Evolutionary conservation across 371 early-diverging fungal genomes (phyloP).

Genomic region (Lichtheimia ramosa): DNA sequence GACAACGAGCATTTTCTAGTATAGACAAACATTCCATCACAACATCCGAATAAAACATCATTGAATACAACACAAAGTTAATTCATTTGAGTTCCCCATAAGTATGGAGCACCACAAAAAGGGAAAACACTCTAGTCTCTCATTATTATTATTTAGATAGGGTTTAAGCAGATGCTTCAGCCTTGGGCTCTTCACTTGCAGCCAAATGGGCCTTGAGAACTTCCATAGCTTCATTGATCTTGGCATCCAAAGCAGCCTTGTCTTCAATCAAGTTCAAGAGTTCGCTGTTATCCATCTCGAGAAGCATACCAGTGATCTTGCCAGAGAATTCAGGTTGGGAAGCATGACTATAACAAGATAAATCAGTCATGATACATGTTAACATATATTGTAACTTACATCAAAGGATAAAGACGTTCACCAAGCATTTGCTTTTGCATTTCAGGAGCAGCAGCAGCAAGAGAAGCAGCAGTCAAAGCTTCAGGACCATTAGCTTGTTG

Average conservation of each 20-base stretch:
- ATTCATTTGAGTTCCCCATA: too few relatives aligned
- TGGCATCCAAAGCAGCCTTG: constrained; percentile 64
- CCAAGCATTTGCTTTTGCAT: constrained; percentile 95
- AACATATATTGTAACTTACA: constrained; percentile 28
- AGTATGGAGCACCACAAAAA: background rate
- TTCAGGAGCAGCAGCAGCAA: constrained; percentile 84
- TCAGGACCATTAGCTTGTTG: constrained; percentile 54
- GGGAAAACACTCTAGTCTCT: constrained; percentile 10
- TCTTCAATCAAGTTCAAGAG: constrained; percentile 87
- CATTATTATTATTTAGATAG: background rate
- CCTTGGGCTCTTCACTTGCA: constrained; percentile 20
- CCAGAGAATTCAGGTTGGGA: constrained; percentile 81
- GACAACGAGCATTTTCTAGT: too few relatives aligned
- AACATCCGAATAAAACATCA: background rate
- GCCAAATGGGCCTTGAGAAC: constrained; percentile 77
- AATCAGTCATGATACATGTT: background rate
- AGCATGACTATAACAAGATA: constrained; percentile 12
- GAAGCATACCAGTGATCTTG: constrained; percentile 98
- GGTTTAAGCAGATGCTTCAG: constrained; percentile 10
- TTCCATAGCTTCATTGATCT: constrained; percentile 87
- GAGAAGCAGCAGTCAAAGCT: constrained; percentile 74
- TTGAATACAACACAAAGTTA: background rate
- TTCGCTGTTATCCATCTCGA: constrained; percentile 97
- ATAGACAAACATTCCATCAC: too few relatives aligned
- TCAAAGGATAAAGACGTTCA: constrained; percentile 90